Conservation (phyloP, 2,329 filamentous ascomycete species). For the Venturia pyrina region DNA sequence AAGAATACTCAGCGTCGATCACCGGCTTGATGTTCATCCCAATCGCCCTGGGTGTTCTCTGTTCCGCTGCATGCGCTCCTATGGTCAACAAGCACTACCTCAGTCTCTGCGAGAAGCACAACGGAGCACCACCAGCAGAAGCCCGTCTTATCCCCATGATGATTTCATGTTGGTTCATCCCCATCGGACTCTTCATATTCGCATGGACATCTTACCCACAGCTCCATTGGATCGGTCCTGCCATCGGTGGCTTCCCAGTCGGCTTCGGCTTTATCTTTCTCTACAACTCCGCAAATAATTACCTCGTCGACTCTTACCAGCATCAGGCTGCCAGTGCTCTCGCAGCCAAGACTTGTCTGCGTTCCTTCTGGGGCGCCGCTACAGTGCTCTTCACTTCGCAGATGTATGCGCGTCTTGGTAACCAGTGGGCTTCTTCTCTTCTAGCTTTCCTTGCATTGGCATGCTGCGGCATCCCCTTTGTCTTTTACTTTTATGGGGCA, state of each 20-base stretch:
- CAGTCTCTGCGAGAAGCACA: conserved; percentile 48
- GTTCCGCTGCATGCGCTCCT: conserved; percentile 57
- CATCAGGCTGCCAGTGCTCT: conserved; percentile 72
- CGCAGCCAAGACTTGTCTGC: conserved; percentile 71
- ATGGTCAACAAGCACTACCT: conserved; percentile 76
- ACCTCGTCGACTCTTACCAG: conserved; percentile 50
- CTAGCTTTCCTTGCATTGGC: conserved; percentile 64
- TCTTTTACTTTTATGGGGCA: conserved; percentile 72
- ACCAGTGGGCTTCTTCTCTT: conserved; percentile 67
- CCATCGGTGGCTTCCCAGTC: conserved; percentile 53
- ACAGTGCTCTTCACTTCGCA: conserved; percentile 72
- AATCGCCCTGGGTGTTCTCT: conserved; percentile 63
- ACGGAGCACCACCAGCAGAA: conserved; percentile 68
- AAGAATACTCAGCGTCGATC: conserved; percentile 62
- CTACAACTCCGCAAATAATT: conserved; percentile 57
- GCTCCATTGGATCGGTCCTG: conserved; percentile 62
- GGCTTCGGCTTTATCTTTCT: conserved; percentile 78
- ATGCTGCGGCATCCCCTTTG: conserved; percentile 73
- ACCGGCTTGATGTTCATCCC: conserved; percentile 86
- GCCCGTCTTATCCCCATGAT: conserved; percentile 67
- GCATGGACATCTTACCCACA: conserved; percentile 58
- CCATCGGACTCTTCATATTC: conserved; percentile 56
- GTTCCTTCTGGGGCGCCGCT: conserved; percentile 69
- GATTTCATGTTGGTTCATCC: conserved; percentile 47
- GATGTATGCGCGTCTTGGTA: conserved; percentile 61